Base-by-base conservation (phyloP, 306 rosid genomes). In the Prunus fruticosa region DNA sequence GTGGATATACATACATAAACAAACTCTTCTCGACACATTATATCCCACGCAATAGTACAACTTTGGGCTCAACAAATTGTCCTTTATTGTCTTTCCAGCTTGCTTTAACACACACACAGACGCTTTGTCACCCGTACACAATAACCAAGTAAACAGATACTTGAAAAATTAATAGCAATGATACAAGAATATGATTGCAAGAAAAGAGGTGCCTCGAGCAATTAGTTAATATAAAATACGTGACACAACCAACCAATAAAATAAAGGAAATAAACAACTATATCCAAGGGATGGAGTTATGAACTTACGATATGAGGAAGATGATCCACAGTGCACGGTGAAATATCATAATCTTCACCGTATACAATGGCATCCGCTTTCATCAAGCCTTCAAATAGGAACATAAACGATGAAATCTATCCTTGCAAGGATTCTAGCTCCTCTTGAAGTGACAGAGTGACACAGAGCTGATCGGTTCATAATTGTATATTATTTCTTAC, bases 331-430 rank as follows among this genome's bases (percentile, higher is more conserved):
- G 73, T 78, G 76, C 69, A 71, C 0, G 76, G 79, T 57, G 77
- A 49, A 15, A 76, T 30, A 71, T 72, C 81, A 78, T 77, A 85
- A 81, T 84, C 77, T 52, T 85, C 72, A 28, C 56, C 73, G 75
- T 22, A 23, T 43, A 72, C 30, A 57, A 43, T 38, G 41, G 60
- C 25, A 67, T 84, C 90, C 80, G 50, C 73, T 82, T 88, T 86
- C 56, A 87, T 76, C 87, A 95, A 87, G 80, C 90, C 81, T 49
- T 91, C 96, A 69, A 90, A 82, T 63, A 95, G 74, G 65, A 85
- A 51, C 78, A 84, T 90, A 81, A 85, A 77, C 8, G 89, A 78
- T 25, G 88, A 81, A 61, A 88, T 67, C 18, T 81, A 86, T 61
- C 87, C 86, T 66, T 69, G 89, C 34, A 81, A 54, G 23, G 83